Evolutionary conservation across 192 early-diverging fungal species (phyloP).

Genomic region (Coemansia reversa): DNA sequence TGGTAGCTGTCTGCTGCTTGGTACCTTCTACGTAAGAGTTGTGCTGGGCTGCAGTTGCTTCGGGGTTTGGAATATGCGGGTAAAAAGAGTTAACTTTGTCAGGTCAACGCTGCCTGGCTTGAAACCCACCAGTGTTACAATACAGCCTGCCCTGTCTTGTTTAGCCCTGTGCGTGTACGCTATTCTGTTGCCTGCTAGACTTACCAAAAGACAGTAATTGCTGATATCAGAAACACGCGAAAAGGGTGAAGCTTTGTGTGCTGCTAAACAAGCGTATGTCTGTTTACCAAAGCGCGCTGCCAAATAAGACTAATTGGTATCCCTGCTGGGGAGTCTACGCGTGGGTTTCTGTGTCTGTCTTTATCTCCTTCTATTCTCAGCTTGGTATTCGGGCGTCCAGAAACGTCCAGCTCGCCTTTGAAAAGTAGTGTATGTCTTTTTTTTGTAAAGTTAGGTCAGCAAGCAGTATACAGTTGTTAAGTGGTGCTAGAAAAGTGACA

Average conservation of each 20-base stretch:
- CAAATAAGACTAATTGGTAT: background rate
- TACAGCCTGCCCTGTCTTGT: background rate
- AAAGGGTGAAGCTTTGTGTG: background rate
- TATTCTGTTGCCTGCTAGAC: background rate
- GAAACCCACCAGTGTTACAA: background rate
- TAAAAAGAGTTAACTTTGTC: background rate
- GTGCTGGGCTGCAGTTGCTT: background rate
- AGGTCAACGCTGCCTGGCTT: background rate
- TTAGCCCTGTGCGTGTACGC: background rate
- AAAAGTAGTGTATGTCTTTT: background rate
- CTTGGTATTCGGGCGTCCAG: background rate
- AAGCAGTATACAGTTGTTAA: background rate
- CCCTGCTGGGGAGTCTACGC: background rate
- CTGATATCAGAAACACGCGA: background rate
- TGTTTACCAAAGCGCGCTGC: background rate
- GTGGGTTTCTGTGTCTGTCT: background rate
- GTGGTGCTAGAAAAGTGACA: background rate
- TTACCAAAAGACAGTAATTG: background rate
- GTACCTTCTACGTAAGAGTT: background rate
- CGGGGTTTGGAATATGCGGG: slow-evolving; percentile 4
- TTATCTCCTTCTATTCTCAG: background rate
- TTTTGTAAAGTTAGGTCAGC: background rate
- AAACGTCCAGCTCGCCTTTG: background rate
- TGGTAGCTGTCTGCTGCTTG: background rate
- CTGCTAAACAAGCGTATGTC: background rate